Conservation (phyloP, 192 early-diverging fungal species). For the Podila epigama region DNA sequence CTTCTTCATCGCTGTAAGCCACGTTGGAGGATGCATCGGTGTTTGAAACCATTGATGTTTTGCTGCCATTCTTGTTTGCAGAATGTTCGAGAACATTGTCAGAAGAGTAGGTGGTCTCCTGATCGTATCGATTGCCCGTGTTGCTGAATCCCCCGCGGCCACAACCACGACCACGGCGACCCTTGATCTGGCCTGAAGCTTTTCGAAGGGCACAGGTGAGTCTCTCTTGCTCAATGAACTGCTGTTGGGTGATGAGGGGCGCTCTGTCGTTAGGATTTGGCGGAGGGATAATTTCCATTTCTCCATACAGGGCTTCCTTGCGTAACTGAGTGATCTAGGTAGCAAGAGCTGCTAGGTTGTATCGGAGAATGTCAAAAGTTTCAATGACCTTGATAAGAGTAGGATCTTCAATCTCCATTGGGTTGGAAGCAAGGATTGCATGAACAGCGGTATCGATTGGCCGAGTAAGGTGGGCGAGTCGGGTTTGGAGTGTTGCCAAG, state of each 20-base stretch:
- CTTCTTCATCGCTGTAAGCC: too few species aligned
- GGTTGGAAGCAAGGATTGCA: neutral
- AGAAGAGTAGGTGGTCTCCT: neutral
- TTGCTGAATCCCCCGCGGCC: constrained; percentile 1
- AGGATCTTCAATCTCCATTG: neutral
- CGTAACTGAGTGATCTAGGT: constrained; percentile 1
- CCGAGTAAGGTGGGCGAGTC: constrained; percentile 1
- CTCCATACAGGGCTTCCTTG: neutral
- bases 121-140: neutral
- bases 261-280: constrained; percentile 1
- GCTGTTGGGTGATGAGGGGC: neutral
- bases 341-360: neutral
- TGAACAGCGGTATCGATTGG: constrained; percentile 9
- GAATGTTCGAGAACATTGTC: neutral
- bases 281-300: constrained; percentile 4
- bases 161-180: neutral
- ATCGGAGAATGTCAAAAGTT: constrained; percentile 4
- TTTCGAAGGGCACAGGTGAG: neutral
- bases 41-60: too few species aligned
- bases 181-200: neutral
- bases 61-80: neutral
- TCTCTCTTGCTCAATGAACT: neutral
- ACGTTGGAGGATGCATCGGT: too few species aligned
- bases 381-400: constrained; percentile 4
- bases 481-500: neutral